These are phyloP conservation scores for Parachaetomium inaequale DNA, from an alignment of 495 filamentous ascomycete species.

Conservation along the genomic window DNA sequence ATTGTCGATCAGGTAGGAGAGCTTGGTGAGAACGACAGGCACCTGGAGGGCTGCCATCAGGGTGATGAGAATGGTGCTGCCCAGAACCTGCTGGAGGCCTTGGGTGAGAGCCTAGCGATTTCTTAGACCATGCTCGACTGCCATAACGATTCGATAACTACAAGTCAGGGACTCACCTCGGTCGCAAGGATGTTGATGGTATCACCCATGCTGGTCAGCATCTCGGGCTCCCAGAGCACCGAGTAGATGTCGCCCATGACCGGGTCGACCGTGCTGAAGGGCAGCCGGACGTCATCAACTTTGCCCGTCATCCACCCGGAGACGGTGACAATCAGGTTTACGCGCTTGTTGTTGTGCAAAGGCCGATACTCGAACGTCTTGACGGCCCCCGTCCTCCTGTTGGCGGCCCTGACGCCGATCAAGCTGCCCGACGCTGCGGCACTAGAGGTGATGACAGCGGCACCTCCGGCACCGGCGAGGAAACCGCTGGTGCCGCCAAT, in stretches of 20 bases:
- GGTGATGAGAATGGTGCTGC: slow-evolving; percentile 78
- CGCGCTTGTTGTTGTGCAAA: slow-evolving; percentile 93
- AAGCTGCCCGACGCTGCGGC: slow-evolving; percentile 83
- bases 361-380: slow-evolving; percentile 96
- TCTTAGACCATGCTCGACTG: slow-evolving; percentile 17
- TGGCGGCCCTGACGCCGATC: slow-evolving; percentile 80
- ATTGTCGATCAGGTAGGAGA: slow-evolving; percentile 96
- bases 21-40: slow-evolving; percentile 87
- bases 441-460: slow-evolving; percentile 86
- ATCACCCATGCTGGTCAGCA: slow-evolving; percentile 94
- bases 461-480: slow-evolving; percentile 85
- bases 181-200: slow-evolving; percentile 98
- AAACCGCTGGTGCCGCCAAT: slow-evolving; percentile 86
- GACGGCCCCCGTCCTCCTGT: slow-evolving; percentile 83
- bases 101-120: slow-evolving; percentile 78
- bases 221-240: slow-evolving; percentile 95
- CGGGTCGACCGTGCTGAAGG: slow-evolving; percentile 92
- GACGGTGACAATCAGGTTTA: slow-evolving; percentile 93
- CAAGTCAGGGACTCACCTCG: slow-evolving; percentile 61
- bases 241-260: slow-evolving; percentile 99
- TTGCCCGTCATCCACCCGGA: slow-evolving; percentile 99
- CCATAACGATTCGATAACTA: not conserved
- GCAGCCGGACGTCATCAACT: slow-evolving; percentile 90
- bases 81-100: slow-evolving; percentile 92
- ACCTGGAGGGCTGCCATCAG: slow-evolving; percentile 94